Base-by-base conservation (phyloP, 2,329 filamentous ascomycete genomes). In the Ceratocystis cubensis region DNA sequence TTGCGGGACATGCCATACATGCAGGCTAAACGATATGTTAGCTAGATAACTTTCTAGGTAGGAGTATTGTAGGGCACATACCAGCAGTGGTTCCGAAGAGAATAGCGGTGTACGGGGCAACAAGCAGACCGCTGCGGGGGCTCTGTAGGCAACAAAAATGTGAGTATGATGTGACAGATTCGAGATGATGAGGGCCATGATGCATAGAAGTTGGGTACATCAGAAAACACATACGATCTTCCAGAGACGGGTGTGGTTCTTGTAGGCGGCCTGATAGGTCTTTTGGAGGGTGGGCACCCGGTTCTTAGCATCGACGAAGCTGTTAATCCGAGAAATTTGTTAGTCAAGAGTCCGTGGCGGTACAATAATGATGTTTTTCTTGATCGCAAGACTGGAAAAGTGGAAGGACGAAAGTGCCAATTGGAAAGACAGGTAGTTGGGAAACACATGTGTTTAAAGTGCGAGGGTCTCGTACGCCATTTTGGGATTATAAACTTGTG, bases 1-100 rank as follows among this genome's bases (percentile, higher is more conserved):
- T 88, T 85, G 75, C 89, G 87, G 75, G 81, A 78, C 79, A 88
- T 86, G 79, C 86, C 87, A 80, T 88, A 93, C 77, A 89, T 78
- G 71, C 78, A 74, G 65, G 77, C 82, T 85, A 70, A 64, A 48
- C 8, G n/a, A 53, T 30, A 20, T 17, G 65, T 74, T 68, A 72
- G 71, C 67, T 53, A 53, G 4, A 15, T 53, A 45, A 7, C 20
- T 15, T 25, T 28, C 48, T 59, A 44, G 13, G 8, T 20, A 10
- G 10, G 53, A 33, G n/a, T 20, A 61, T 8, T 7, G 25, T 22
- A 45, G 57, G 65, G 61, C 45, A 80, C 85, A 73, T 79, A 88
- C 86, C 81, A 74, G 78, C 80, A 72, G 85, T 77, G 73, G 80
- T 80, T 72, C 83, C 84, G 80, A 81, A 88, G 64, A 89, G 77